phyloP scores from a whole-genome alignment of 2,329 filamentous ascomycete genomes.

The Fusarium sp. region DNA sequence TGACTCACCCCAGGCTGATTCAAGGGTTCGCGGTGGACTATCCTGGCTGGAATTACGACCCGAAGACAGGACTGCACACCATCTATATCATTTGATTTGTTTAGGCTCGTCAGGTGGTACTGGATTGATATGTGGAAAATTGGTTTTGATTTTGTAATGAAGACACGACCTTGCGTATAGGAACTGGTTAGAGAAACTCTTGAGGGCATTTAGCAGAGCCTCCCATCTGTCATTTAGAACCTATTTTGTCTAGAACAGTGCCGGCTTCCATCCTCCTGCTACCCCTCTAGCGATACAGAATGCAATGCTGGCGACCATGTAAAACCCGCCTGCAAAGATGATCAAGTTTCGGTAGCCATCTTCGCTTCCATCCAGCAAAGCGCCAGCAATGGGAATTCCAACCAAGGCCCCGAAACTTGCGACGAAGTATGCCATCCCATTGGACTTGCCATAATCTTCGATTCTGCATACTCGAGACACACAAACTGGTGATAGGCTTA shows the following conservation, averaged over 20 bases:
- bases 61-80: background rate
- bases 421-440: constrained; percentile 76
- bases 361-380: constrained; percentile 22
- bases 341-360: constrained; percentile 2
- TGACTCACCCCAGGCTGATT: background rate
- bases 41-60: background rate
- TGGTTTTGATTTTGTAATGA: too few species aligned
- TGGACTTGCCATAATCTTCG: constrained; percentile 76
- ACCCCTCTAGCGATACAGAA: constrained; percentile 19
- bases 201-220: too few species aligned
- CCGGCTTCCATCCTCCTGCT: constrained; percentile 11
- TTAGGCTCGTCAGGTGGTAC: too few species aligned
- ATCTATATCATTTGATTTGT: background rate
- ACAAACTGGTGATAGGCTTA: constrained; percentile 78
- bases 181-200: too few species aligned
- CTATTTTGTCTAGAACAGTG: background rate
- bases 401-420: constrained; percentile 70
- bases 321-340: constrained; percentile 16
- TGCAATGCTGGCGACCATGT: constrained; percentile 10
- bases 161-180: too few species aligned
- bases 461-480: constrained; percentile 77
- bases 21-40: background rate
- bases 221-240: background rate
- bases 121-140: too few species aligned
- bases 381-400: constrained; percentile 69